A percentile compares a stretch with the other conserved stretches of the same genome.
phyloP scores from a whole-genome alignment of 2,329 filamentous ascomycete species.

The Pyrenophora tritici-repentis region DNA sequence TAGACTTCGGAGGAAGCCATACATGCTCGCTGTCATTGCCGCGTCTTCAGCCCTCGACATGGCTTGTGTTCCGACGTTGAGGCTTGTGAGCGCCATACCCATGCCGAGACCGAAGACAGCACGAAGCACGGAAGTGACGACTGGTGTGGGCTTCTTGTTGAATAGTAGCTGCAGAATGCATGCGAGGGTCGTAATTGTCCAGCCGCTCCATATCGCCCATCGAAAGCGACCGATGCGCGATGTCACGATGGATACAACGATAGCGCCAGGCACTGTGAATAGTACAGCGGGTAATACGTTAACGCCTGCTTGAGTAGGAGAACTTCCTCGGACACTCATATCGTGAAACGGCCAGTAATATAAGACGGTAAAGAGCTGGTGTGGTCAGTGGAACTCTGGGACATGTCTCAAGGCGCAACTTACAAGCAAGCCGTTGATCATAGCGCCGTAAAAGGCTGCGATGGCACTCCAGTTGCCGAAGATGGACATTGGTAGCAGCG shows the following conservation, averaged over 20 bases:
- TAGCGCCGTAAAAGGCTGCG: constrained; percentile 49
- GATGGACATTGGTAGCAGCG: constrained; percentile 46
- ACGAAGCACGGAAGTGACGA: constrained; percentile 46
- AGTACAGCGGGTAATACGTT: constrained; percentile 46
- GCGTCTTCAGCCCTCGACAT: constrained; percentile 40
- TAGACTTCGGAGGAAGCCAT: constrained; percentile 47
- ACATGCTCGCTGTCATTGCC: constrained; percentile 47
- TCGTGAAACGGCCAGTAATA: constrained; percentile 53
- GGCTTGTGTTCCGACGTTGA: constrained; percentile 50
- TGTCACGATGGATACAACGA: constrained; percentile 32
- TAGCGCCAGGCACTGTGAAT: constrained; percentile 30
- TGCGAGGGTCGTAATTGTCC: constrained; percentile 45
- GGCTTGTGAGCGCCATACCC: constrained; percentile 48
- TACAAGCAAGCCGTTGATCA: constrained; percentile 53
- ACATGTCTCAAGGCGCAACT: constrained; percentile 20
- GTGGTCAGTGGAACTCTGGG: neutral
- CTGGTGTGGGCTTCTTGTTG: constrained; percentile 37
- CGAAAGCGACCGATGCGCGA: constrained; percentile 38
- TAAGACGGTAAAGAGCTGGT: constrained; percentile 51
- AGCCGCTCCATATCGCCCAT: constrained; percentile 53
- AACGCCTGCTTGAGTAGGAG: constrained; percentile 45
- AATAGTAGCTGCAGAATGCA: constrained; percentile 49
- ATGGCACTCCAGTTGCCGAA: constrained; percentile 45
- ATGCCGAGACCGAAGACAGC: constrained; percentile 50
- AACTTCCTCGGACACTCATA: constrained; percentile 43